A percentile compares a stretch with the other conserved stretches of the same genome.
Evolutionary conservation across 768 basidiomycete species (phyloP).

Genomic region (Hericium coralloides): DNA sequence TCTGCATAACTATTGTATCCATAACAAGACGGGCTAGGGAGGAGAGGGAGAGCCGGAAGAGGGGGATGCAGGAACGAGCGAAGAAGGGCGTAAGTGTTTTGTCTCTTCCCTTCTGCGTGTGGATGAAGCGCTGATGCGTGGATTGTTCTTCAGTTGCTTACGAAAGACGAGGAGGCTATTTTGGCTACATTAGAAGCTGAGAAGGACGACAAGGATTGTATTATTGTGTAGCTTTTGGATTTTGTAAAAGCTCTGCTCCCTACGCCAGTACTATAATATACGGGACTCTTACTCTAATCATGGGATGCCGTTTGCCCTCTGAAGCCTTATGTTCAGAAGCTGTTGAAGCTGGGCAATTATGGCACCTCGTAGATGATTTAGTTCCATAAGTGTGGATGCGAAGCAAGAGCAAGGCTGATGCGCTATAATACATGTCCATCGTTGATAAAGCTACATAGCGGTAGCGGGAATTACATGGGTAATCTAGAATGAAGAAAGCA

Average conservation of each 20-base stretch:
- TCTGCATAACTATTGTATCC: constrained; percentile 41
- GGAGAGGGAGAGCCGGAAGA: constrained; percentile 61
- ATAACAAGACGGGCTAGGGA: constrained; percentile 52
- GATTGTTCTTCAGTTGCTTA: background rate
- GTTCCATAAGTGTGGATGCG: too few relatives aligned
- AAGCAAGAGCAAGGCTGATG: too few relatives aligned
- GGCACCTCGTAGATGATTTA: too few relatives aligned
- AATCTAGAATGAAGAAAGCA: background rate
- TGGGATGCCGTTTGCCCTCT: too few relatives aligned
- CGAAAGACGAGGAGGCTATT: background rate
- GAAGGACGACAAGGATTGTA: constrained; percentile 34
- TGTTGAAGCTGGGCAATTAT: too few relatives aligned
- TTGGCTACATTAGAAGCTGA: background rate
- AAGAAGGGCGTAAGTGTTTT: constrained; percentile 60
- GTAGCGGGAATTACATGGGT: background rate
- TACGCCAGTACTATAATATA: too few relatives aligned
- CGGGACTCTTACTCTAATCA: too few relatives aligned
- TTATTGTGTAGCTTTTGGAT: constrained; percentile 38
- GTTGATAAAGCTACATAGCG: background rate
- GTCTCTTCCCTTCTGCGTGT: background rate
- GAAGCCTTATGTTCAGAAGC: too few relatives aligned
- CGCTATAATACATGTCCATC: too few relatives aligned
- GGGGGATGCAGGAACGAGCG: constrained; percentile 64
- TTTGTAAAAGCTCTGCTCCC: too few relatives aligned
- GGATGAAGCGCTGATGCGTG: background rate